Evolutionary conservation across 169 alveolate genomes (phyloP), one percentile per base, ranked within the genome.

Genomic region (Plasmodium blacklocki): DNA sequence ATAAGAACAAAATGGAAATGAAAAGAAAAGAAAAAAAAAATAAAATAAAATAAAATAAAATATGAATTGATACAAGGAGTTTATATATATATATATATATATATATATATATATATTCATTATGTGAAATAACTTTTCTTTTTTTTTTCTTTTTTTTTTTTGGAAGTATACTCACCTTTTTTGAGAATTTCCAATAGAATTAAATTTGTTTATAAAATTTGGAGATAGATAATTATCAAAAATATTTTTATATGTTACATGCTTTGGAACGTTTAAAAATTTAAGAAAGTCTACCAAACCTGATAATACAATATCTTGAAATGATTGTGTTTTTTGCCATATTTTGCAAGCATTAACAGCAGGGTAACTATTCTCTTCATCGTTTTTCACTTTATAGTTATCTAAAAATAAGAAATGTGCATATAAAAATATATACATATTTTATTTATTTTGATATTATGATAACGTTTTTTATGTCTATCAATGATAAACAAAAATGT

Each of bases 301-400:
- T 60, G 92, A 90, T 23, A 94, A 88, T 14, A 88, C 92, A 87
- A 73, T 83, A 39, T 94, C 96, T 64, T 93, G 92, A 67, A 94
- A 92, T 64, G 95, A 93, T 76, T 94, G 96, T 9, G 95, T 91
- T 73, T 88, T 88, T 76, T 93, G 96, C 96, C 96, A 94, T 39
- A 94, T 93, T 21, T 93, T 76, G 32, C 96, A 94, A 6, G 96
- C 96, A 58, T 76, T 76, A 50, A 93, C 94, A 11, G 94, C 95
- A 2, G 96, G 96, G 49, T 92, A 88, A 23, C 94, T 88, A 32
- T 93, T 89, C 21, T 92, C 93, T 23, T 91, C 86, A 49, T 88
- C 93, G 72, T 88, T 86, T 71, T 94, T 88, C 39, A 94, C 59
- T 85, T 89, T 72, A 75, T 94, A 94, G 73, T 94, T 94, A 88